phyloP scores from a whole-genome alignment of 129 eudicot genomes.

The Flaveria linearis region DNA sequence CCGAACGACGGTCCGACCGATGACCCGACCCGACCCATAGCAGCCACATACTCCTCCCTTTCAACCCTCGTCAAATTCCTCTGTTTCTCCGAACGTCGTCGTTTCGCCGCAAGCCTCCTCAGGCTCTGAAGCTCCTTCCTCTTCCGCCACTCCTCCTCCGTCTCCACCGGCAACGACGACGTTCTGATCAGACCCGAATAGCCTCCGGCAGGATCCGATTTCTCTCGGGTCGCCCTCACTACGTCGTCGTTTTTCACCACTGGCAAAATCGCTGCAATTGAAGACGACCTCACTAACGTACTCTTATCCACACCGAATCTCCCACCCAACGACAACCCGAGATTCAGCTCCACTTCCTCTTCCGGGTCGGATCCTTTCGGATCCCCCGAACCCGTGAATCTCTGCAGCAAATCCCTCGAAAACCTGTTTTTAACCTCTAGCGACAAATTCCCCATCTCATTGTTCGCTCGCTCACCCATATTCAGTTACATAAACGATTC shows the following conservation, averaged over 20 bases:
- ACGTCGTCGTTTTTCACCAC: slow-evolving; percentile 55
- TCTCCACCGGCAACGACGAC: slow-evolving; percentile 83
- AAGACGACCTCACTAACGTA: slow-evolving; percentile 60
- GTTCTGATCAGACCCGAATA: slow-evolving; percentile 52
- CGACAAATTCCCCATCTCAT: slow-evolving; percentile 58
- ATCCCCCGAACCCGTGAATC: slow-evolving; percentile 41
- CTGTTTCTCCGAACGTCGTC: slow-evolving; percentile 78
- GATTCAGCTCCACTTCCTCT: slow-evolving; percentile 64
- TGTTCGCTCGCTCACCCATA: slow-evolving; percentile 43
- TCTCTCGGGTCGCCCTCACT: neutral
- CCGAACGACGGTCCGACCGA: slow-evolving; percentile 41
- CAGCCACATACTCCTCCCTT: slow-evolving; percentile 49
- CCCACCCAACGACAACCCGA: slow-evolving; percentile 90
- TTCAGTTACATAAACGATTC: slow-evolving; percentile 1
- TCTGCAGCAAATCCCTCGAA: slow-evolving; percentile 69
- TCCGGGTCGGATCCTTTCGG: slow-evolving; percentile 45
- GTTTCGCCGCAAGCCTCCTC: slow-evolving; percentile 84
- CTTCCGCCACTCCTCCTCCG: slow-evolving; percentile 88
- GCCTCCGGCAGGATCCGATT: slow-evolving; percentile 24
- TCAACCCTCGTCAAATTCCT: slow-evolving; percentile 49
- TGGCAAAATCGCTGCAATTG: slow-evolving; percentile 67
- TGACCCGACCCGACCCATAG: slow-evolving; percentile 46
- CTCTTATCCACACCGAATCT: slow-evolving; percentile 87
- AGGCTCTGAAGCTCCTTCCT: slow-evolving; percentile 83
- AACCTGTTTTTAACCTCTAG: slow-evolving; percentile 43